Evolutionary conservation across 305 asterid genomes (phyloP).

Genomic region (Petunia hybrid): DNA sequence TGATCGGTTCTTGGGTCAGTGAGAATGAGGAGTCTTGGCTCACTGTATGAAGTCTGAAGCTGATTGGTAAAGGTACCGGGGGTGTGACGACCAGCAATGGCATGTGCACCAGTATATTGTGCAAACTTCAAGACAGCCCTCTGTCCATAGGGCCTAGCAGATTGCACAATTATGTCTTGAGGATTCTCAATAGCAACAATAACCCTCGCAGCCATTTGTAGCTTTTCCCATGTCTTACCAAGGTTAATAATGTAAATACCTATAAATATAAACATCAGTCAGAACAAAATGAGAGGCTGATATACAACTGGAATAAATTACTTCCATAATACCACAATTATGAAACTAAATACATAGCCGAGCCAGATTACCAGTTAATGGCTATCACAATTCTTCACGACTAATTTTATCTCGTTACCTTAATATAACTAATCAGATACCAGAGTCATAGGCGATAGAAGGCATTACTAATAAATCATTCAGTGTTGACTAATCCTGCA

Average conservation of each 20-base stretch:
- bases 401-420: not conserved
- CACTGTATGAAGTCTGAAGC: slow-evolving; percentile 60
- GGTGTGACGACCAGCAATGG: slow-evolving; percentile 68
- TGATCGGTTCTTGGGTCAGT: slow-evolving; percentile 68
- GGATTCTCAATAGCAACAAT: slow-evolving; percentile 63
- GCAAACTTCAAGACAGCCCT: slow-evolving; percentile 70
- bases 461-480: not conserved
- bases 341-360: not conserved
- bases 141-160: slow-evolving; percentile 69
- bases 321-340: not conserved
- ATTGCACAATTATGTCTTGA: slow-evolving; percentile 65
- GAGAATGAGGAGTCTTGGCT: slow-evolving; percentile 63
- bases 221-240: slow-evolving; percentile 64
- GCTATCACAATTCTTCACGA: not conserved
- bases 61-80: slow-evolving; percentile 67
- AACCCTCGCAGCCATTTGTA: slow-evolving; percentile 61
- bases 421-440: not conserved
- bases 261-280: slow-evolving; percentile 9
- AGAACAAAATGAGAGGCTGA: not conserved
- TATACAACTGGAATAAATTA: not conserved
- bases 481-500: not conserved
- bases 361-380: not conserved
- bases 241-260: slow-evolving; percentile 55
- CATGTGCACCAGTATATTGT: slow-evolving; percentile 57
- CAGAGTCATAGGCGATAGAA: not conserved